These are phyloP conservation scores for Metschnikowia dekortorum DNA, from an alignment of 805 yeast genomes.

Conservation along the genomic window DNA sequence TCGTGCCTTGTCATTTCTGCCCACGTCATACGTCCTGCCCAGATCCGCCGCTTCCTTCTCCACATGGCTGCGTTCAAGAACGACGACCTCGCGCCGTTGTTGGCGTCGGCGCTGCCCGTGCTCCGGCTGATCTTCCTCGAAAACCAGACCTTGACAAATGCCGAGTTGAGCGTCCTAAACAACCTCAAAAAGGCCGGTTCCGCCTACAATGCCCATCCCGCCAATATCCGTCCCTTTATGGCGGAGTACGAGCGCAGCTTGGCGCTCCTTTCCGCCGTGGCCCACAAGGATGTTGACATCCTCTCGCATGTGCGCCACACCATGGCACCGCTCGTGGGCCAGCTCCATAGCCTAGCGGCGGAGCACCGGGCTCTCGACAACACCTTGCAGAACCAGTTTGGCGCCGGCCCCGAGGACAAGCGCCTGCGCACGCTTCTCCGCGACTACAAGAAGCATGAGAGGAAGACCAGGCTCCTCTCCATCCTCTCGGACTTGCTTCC, in stretches of 20 bases:
- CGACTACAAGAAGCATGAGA: conserved; percentile 15
- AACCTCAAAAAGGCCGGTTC: conserved; percentile 21
- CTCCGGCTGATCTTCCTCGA: conserved; percentile 31
- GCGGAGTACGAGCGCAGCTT: conserved; percentile 6
- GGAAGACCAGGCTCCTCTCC: conserved; percentile 4
- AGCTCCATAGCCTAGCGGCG: conserved; percentile 6
- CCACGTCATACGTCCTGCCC: background rate
- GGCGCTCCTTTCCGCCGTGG: background rate
- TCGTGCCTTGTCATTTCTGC: too few species aligned
- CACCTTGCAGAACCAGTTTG: conserved; percentile 8
- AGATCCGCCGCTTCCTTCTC: conserved; percentile 17
- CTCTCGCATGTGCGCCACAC: background rate
- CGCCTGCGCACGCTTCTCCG: conserved; percentile 11
- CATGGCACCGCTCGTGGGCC: conserved; percentile 11
- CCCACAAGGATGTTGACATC: conserved; percentile 5
- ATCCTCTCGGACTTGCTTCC: conserved; percentile 29
- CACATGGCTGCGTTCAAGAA: conserved; percentile 22
- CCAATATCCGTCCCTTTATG: conserved; percentile 13
- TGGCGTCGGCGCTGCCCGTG: conserved; percentile 29
- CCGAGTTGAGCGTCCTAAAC: conserved; percentile 23
- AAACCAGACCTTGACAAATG: conserved; percentile 22
- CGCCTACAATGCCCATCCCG: conserved; percentile 16
- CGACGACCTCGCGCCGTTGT: conserved; percentile 20
- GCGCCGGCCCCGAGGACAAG: conserved; percentile 1
- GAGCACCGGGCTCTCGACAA: conserved; percentile 15